These are phyloP conservation scores for Ascochyta clinopodiicola DNA, from an alignment of 2,329 filamentous ascomycete genomes.

Conservation along the genomic window DNA sequence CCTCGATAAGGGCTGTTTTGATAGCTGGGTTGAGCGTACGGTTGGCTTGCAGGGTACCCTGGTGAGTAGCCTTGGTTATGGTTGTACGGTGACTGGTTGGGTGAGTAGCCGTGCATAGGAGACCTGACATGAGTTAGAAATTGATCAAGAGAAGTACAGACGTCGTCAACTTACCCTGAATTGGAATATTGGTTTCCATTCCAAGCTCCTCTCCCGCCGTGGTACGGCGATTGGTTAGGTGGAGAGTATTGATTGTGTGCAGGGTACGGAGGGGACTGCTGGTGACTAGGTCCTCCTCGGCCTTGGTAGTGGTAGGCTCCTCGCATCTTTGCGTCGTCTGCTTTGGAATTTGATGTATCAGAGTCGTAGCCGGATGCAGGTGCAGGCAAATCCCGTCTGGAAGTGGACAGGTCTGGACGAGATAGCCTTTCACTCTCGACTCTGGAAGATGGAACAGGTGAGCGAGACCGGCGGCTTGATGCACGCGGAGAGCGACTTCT, in stretches of 20 bases:
- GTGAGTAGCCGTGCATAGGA: slow-evolving; percentile 64
- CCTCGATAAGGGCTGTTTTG: slow-evolving; percentile 59
- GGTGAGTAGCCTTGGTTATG: slow-evolving; percentile 40
- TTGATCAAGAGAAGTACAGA: not conserved
- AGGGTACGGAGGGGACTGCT: slow-evolving; percentile 65
- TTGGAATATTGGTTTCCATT: slow-evolving; percentile 53
- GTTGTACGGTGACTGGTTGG: slow-evolving; percentile 61
- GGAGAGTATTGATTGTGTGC: slow-evolving; percentile 67
- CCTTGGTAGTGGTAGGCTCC: slow-evolving; percentile 45
- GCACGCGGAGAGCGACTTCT: slow-evolving; percentile 35
- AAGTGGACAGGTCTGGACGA: slow-evolving; percentile 22
- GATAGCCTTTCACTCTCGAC: slow-evolving; percentile 21
- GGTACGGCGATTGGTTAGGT: slow-evolving; percentile 67
- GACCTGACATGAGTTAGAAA: slow-evolving; percentile 47
- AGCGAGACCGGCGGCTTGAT: slow-evolving; percentile 39
- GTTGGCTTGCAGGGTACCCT: slow-evolving; percentile 59
- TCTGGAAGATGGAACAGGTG: slow-evolving; percentile 27
- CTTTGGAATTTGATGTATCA: slow-evolving; percentile 36
- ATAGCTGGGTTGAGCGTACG: slow-evolving; percentile 64
- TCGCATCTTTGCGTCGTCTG: slow-evolving; percentile 44
- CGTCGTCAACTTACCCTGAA: slow-evolving; percentile 56
- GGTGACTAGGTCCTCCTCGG: slow-evolving; percentile 55
- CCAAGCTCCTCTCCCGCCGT: slow-evolving; percentile 62
- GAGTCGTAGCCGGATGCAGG: slow-evolving; percentile 40
- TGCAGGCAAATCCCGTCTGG: slow-evolving; percentile 36